Percentiles rank a stretch among this genome's conserved stretches.
Evolutionary conservation across 441 rosid species (phyloP).

Genomic region (Pelargonium exstipulatum): DNA sequence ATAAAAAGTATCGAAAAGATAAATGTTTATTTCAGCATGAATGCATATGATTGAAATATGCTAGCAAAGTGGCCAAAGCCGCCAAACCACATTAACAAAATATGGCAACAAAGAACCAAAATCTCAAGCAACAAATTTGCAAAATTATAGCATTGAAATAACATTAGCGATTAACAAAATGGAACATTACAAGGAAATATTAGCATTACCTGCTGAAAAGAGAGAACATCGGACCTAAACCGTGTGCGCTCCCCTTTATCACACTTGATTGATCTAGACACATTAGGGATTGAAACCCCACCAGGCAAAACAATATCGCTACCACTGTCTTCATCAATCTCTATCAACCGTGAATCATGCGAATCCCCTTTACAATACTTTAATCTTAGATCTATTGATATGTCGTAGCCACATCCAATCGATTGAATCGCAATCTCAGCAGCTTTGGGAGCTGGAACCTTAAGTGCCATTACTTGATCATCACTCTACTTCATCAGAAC

Average conservation of each 20-base stretch:
- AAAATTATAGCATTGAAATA: not conserved
- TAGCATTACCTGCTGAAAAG: constrained; percentile 76
- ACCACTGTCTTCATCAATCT: constrained; percentile 53
- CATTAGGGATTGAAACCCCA: constrained; percentile 62
- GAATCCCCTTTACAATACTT: constrained; percentile 65
- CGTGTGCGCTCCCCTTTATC: constrained; percentile 80
- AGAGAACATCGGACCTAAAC: constrained; percentile 70
- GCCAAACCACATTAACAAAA: not conserved
- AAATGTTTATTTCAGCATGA: not conserved
- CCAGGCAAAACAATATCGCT: constrained; percentile 75
- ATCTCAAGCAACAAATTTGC: not conserved
- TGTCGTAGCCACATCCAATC: constrained; percentile 82
- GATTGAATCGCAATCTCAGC: constrained; percentile 82
- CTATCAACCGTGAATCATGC: constrained; percentile 48
- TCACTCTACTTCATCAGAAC: constrained; percentile 25
- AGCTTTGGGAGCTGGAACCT: constrained; percentile 65
- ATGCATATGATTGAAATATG: not conserved
- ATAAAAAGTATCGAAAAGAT: not conserved
- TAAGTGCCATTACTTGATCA: constrained; percentile 61
- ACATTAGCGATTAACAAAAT: not conserved
- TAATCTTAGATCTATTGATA: constrained; percentile 69
- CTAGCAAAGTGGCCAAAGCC: not conserved
- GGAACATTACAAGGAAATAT: not conserved
- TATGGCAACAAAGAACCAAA: not conserved
- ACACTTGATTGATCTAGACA: constrained; percentile 78